These are phyloP conservation scores for Gaertneriomyces semiglobifer DNA, from an alignment of 192 early-diverging fungal genomes.

Conservation along the genomic window DNA sequence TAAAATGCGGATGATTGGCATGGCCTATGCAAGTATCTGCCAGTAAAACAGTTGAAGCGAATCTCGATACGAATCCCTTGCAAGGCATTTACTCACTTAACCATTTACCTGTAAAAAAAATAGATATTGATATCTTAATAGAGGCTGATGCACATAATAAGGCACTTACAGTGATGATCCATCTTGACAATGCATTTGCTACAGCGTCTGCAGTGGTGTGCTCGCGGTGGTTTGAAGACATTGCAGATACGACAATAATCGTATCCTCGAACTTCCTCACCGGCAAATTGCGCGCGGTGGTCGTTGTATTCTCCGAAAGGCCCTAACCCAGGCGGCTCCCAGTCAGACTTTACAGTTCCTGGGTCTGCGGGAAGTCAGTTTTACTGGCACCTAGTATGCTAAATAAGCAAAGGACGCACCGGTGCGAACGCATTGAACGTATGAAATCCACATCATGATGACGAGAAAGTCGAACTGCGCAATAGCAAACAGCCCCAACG, in stretches of 20 bases:
- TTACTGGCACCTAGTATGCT: neutral
- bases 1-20: constrained; percentile 21
- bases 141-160: neutral
- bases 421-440: neutral
- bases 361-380: constrained; percentile 1
- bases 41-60: neutral
- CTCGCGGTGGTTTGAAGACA: constrained; percentile 10
- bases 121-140: neutral
- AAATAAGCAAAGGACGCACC: constrained; percentile 6
- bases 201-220: constrained; percentile 24
- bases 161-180: constrained; percentile 22
- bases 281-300: neutral
- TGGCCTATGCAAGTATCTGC: constrained; percentile 27
- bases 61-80: neutral
- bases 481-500: constrained; percentile 5
- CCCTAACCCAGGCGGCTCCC: constrained; percentile 7
- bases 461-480: constrained; percentile 6
- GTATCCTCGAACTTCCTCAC: neutral
- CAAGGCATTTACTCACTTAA: constrained; percentile 11
- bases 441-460: constrained; percentile 6
- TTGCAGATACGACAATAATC: constrained; percentile 13
- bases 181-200: constrained; percentile 16
- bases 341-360: constrained; percentile 2
- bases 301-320: neutral
- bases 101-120: constrained; percentile 18